Conservation (phyloP, 805 yeast species). For the Wickerhamomyces kurtzmanii region DNA sequence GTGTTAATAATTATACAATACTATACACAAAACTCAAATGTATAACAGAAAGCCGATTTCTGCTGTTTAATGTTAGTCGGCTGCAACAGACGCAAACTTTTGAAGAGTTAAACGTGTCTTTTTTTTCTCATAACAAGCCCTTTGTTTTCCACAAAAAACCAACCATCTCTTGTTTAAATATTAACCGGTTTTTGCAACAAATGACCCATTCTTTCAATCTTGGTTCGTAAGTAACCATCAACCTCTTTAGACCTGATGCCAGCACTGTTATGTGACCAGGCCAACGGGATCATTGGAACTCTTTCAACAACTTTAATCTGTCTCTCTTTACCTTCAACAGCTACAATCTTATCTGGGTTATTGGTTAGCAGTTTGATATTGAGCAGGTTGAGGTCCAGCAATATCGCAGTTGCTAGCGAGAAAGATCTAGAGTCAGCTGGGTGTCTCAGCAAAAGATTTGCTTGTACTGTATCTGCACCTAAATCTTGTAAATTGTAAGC, state of each 20-base stretch:
- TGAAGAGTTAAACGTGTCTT: no score
- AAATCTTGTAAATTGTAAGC: constrained; percentile 95
- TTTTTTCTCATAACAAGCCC: no score
- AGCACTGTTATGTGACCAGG: constrained; percentile 52
- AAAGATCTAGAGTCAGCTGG: constrained; percentile 98
- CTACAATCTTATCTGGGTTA: constrained; percentile 92
- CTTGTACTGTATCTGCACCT: constrained; percentile 98
- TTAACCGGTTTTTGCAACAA: constrained; percentile 42
- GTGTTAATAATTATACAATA: no score
- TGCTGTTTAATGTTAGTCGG: no score
- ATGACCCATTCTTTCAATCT: constrained; percentile 97
- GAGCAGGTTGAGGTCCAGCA: constrained; percentile 68
- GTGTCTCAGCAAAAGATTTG: constrained; percentile 83
- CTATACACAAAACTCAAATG: not conserved
- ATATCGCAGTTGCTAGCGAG: constrained; percentile 86
- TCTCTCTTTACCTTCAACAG: constrained; percentile 82
- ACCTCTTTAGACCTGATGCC: constrained; percentile 83
- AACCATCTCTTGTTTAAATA: no score
- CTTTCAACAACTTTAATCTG: constrained; percentile 73
- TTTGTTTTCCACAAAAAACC: no score
- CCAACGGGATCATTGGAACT: constrained; percentile 94
- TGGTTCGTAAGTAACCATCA: constrained; percentile 88
- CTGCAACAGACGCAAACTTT: no score
- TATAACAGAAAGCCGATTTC: not conserved
- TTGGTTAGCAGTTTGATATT: constrained; percentile 78